phyloP scores from a whole-genome alignment of 2,329 filamentous ascomycete species.

The Venturia pyrina region DNA sequence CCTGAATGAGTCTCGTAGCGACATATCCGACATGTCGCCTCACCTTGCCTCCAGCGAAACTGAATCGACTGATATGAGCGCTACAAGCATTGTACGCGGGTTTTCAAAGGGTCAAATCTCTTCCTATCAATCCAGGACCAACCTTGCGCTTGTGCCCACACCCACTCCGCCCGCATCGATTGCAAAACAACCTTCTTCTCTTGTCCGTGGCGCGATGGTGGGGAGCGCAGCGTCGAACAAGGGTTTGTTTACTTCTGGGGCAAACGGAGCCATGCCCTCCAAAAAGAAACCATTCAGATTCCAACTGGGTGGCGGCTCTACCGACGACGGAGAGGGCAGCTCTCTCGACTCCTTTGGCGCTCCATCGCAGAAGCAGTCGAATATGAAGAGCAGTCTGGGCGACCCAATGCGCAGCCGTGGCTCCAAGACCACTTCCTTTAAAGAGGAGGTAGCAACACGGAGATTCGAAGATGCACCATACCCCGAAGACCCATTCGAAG shows the following conservation, averaged over 20 bases:
- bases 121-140: constrained; percentile 53
- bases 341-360: constrained; percentile 50
- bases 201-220: constrained; percentile 17
- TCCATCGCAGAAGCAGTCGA: not conserved
- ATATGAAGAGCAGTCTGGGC: constrained; percentile 40
- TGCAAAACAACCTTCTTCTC: constrained; percentile 41
- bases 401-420: constrained; percentile 38
- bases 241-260: not conserved
- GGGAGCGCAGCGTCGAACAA: constrained; percentile 16
- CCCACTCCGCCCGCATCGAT: constrained; percentile 47
- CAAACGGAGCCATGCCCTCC: constrained; percentile 17
- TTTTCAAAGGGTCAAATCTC: constrained; percentile 71
- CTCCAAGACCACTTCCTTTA: constrained; percentile 69
- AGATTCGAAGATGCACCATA: constrained; percentile 51
- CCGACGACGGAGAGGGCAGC: constrained; percentile 73
- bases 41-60: constrained; percentile 50
- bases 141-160: constrained; percentile 32
- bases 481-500: constrained; percentile 48
- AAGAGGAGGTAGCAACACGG: constrained; percentile 60
- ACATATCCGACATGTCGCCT: constrained; percentile 26
- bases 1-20: constrained; percentile 25
- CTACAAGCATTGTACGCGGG: constrained; percentile 68
- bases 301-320: constrained; percentile 62
- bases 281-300: constrained; percentile 65
- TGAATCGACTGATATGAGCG: constrained; percentile 50